Conservation (phyloP, 2,329 filamentous ascomycete species). For the Colletotrichum sansevieriae region DNA sequence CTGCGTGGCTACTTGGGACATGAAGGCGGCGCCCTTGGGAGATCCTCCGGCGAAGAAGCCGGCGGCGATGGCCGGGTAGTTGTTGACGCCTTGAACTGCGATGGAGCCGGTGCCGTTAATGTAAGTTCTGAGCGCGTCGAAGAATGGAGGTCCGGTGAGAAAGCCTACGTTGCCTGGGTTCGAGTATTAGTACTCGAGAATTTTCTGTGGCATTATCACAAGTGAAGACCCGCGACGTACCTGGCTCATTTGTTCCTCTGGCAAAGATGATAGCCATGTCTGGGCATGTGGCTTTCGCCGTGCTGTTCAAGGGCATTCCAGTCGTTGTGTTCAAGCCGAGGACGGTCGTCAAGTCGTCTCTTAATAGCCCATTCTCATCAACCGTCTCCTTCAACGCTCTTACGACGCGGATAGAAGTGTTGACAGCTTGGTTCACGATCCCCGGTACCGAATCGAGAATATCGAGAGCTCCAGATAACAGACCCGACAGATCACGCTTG, state of each 20-base stretch:
- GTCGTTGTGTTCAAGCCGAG: conserved; percentile 33
- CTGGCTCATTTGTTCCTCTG: conserved; percentile 42
- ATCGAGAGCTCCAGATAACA: conserved; percentile 32
- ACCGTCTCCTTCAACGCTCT: conserved; percentile 38
- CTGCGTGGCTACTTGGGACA: conserved; percentile 50
- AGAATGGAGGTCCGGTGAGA: conserved; percentile 47
- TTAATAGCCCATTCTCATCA: conserved; percentile 32
- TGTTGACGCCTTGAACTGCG: conserved; percentile 47
- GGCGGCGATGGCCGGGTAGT: conserved; percentile 37
- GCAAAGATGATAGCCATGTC: conserved; percentile 41
- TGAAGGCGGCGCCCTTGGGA: conserved; percentile 42
- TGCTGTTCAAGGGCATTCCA: conserved; percentile 12
- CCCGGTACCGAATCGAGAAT: conserved; percentile 34
- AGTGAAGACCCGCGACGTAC: conserved; percentile 13
- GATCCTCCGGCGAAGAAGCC: conserved; percentile 34
- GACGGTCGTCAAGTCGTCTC: conserved; percentile 35
- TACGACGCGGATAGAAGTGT: conserved; percentile 39
- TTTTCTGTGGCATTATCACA: too few relatives aligned
- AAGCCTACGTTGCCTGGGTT: conserved; percentile 47
- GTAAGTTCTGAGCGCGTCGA: conserved; percentile 44
- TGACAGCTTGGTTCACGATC: conserved; percentile 30
- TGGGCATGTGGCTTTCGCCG: conserved; percentile 29
- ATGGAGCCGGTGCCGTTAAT: conserved; percentile 42
- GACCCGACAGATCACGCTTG: conserved; percentile 28
- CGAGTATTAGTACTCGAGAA: background rate